Evolutionary conservation across 768 basidiomycete genomes (phyloP), one percentile per base, ranked within the genome.

Genomic region (Pulveroboletus sp.): DNA sequence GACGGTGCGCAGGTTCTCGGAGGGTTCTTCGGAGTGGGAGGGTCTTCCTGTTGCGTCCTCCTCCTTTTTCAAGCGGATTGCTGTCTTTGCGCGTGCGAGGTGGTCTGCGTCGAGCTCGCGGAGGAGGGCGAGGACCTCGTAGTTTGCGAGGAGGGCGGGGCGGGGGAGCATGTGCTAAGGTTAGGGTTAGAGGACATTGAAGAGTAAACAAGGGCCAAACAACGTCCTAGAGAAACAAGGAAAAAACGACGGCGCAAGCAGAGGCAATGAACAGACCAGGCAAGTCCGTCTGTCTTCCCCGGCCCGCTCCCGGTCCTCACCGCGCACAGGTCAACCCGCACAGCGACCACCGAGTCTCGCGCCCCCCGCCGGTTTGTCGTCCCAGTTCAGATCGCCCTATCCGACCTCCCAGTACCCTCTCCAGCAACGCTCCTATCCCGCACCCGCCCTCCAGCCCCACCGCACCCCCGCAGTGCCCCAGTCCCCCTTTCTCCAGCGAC

Each of bases 71-170:
- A 85, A 76, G 50, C 86, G 80, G 1, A 85, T 61, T 1, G 86
- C 85, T 5, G 83, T 78, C 63, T 84, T 86, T 38, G 84, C 76
- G 31, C 83, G 81, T 1, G 81, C 74, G 35, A 87, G 65, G 64
- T 90, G 83, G 56, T 91, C 86, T 13, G 69, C 72, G 64, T 93
- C 87, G 34, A 90, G 83, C 47, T 86, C 80, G 24, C 82, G 79
- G 44, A 96, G 78, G 46, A 93, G 78, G 16, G 76, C 61, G 39
- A 94, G 73, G 51, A 96, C 93, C 67, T 97, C 94, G 59, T 76
- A 81, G 68, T 96, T 95, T 27, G 91, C 87, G 14, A 97, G 78
- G 45, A 95, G 80, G n/a, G 89, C 82, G 14, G 87, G 73, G 44
- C 87, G 80, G 11, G 82, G 62, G 53, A 86, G 82, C 42, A 64